Evolutionary conservation across 805 yeast genomes (phyloP).

Genomic region (Pichia kluyveri): DNA sequence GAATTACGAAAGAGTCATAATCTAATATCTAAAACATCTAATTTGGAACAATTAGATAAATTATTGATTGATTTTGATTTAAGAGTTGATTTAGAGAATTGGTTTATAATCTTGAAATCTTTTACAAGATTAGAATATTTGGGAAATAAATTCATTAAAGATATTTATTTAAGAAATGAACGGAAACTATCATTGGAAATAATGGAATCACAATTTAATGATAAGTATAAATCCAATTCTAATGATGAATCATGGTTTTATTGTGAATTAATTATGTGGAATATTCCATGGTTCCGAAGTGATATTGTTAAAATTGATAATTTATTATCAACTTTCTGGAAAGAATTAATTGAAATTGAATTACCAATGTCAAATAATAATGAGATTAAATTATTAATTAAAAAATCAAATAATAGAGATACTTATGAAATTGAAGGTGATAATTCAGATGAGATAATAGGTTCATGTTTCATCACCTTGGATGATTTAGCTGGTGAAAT

Average conservation of each 20-base stretch:
- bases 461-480: conserved; percentile 34
- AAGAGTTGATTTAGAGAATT: conserved; percentile 64
- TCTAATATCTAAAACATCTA: conserved; percentile 5
- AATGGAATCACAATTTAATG: conserved; percentile 51
- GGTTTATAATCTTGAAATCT: conserved; percentile 62
- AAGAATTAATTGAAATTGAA: conserved; percentile 63
- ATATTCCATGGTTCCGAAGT: conserved; percentile 69
- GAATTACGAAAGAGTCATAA: conserved; percentile 40
- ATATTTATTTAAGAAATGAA: conserved; percentile 43
- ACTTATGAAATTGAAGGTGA: conserved; percentile 11
- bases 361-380: conserved; percentile 41
- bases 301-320: conserved; percentile 42
- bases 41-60: conserved; percentile 14
- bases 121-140: conserved; percentile 50
- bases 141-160: conserved; percentile 14
- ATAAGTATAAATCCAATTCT: neutral
- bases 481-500: neutral
- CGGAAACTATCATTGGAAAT: conserved; percentile 45
- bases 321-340: conserved; percentile 62
- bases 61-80: conserved; percentile 55
- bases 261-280: conserved; percentile 68
- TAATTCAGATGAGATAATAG: conserved; percentile 34
- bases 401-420: conserved; percentile 10
- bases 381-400: conserved; percentile 41
- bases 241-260: conserved; percentile 30